These are phyloP conservation scores for Barnettozyma wickerhamii DNA, from an alignment of 805 yeast species.

Conservation along the genomic window DNA sequence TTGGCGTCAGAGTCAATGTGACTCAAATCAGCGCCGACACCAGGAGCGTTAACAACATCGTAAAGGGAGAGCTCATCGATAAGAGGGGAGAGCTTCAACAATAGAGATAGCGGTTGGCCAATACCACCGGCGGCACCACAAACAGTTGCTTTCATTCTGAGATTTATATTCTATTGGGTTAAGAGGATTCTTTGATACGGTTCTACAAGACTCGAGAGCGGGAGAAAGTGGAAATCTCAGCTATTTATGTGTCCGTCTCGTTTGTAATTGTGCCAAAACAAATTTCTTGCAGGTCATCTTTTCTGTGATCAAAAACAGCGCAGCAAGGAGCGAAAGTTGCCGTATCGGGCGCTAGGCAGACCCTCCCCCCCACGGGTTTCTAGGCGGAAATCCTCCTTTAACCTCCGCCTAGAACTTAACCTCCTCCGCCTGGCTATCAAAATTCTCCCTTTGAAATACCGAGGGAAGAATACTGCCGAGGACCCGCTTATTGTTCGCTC, in stretches of 20 bases:
- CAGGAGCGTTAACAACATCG: slow-evolving; percentile 74
- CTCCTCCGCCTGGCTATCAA: not conserved
- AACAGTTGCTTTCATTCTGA: slow-evolving; percentile 59
- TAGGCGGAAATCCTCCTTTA: not conserved
- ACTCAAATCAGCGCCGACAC: slow-evolving; percentile 76
- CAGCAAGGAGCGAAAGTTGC: slow-evolving; percentile 1
- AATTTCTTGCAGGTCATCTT: slow-evolving; percentile 1
- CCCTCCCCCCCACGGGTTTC: not conserved
- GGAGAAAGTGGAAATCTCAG: not conserved
- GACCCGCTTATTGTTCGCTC: too few species aligned
- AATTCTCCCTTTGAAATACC: too few species aligned
- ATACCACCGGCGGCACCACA: slow-evolving; percentile 87
- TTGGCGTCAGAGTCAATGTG: slow-evolving; percentile 74
- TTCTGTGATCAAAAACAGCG: not conserved
- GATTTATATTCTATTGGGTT: not conserved
- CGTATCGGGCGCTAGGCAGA: not conserved
- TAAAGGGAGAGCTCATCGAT: slow-evolving; percentile 66
- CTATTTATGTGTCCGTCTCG: not conserved
- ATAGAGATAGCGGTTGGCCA: slow-evolving; percentile 65
- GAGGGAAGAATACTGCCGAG: too few species aligned
- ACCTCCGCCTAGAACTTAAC: not conserved
- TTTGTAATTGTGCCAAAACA: slow-evolving; percentile 1
- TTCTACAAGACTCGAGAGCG: not conserved
- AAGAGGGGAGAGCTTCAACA: slow-evolving; percentile 66
- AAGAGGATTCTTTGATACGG: not conserved